Conservation (phyloP, 2,329 filamentous ascomycete genomes). For the Raffaelea ambrosiae region DNA sequence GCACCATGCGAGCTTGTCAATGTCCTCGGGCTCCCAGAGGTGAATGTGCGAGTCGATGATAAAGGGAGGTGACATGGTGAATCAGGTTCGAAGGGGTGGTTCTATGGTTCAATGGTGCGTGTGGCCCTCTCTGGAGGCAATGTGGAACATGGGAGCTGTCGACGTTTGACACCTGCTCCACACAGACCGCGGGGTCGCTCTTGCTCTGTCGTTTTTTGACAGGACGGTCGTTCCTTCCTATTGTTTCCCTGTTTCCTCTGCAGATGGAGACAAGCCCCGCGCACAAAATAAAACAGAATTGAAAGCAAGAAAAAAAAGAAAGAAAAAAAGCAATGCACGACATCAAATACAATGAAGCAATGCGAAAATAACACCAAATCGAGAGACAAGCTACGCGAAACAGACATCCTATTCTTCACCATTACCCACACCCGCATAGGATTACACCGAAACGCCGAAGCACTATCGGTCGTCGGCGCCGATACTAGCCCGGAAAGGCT, state of each 20-base stretch:
- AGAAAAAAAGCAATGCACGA: neutral
- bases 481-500: too few species aligned
- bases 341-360: neutral
- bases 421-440: neutral
- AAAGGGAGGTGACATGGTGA: conserved; percentile 12
- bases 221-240: too few species aligned
- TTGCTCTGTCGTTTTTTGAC: too few species aligned
- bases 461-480: neutral
- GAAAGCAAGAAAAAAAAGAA: too few species aligned
- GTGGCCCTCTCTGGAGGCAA: too few species aligned
- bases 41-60: conserved; percentile 91
- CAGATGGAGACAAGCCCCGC: too few species aligned
- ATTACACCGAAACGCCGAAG: neutral
- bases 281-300: too few species aligned
- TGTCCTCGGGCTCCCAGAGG: conserved; percentile 65
- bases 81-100: neutral
- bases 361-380: neutral
- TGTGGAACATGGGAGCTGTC: too few species aligned
- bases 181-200: too few species aligned
- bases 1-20: conserved; percentile 63
- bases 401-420: neutral
- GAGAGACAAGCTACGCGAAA: neutral
- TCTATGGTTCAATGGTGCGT: too few species aligned
- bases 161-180: too few species aligned
- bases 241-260: too few species aligned